Base-by-base conservation (phyloP, 345 rosid species). In the Sonneratia alba region DNA sequence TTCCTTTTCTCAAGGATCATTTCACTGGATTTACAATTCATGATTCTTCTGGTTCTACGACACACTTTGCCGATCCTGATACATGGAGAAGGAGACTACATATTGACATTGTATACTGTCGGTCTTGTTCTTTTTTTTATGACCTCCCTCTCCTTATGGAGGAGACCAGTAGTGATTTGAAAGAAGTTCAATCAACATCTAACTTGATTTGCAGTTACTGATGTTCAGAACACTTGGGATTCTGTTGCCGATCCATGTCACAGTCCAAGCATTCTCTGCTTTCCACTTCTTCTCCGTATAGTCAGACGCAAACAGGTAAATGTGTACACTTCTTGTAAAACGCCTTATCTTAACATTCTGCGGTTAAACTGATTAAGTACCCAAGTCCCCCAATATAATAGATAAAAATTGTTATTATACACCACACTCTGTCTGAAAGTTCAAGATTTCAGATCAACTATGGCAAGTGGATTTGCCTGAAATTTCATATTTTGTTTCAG, bases 21-120 rank as follows among this genome's bases (percentile, higher is more conserved):
- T 57, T 38, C 22, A 5, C 19, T 18, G 19, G 34, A 19, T 80
- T 61, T 79, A 79, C 83, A 91, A 97, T 89, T 93, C 70, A 80
- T 86, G 73, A 70, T 85, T 70, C 87, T 93, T 68, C 78, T 91
- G 51, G 86, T 93, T 68, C 75, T 89, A 68, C 88, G 92, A 70
- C 88, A 86, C 70, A 83, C 87, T 68, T 87, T 93, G 68, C 94
- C 98, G 4, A 67, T 89, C 65, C 55, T 91, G 24, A 61, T 84
- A 36, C 81, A 78, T 64, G 18, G 53, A 6, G 91, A 75, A 13
- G 84, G 81, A 71, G 84, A 91, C 67, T 80, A 88, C 83, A 84
- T 88, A 0, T 56, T 81, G 79, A 75, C 90, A 61, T 68, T 88
- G 73, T 75, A 80, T 71, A 40, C 43, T 75, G 98, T 93, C 56